A percentile compares a stretch with the other conserved stretches of the same genome.
Evolutionary conservation across 192 early-diverging fungal genomes (phyloP).

Genomic region (Dissophora globulifera): DNA sequence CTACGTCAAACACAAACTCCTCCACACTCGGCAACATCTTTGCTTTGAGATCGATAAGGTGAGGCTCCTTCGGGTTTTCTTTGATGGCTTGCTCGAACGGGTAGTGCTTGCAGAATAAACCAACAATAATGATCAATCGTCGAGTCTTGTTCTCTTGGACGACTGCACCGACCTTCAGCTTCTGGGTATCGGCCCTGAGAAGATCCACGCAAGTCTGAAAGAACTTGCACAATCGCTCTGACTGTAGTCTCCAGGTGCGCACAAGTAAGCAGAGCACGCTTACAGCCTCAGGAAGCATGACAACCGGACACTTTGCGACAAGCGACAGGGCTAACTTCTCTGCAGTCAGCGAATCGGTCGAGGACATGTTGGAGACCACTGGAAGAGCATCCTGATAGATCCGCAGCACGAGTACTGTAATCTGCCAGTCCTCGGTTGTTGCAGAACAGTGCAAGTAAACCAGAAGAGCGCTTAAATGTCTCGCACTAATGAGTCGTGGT

Average conservation of each 20-base stretch:
- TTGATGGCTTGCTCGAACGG: slow-evolving; percentile 68
- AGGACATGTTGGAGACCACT: slow-evolving; percentile 11
- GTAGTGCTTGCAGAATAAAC: slow-evolving; percentile 79
- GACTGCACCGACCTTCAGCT: slow-evolving; percentile 61
- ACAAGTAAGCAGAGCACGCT: slow-evolving; percentile 81
- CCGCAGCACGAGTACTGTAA: slow-evolving; percentile 48
- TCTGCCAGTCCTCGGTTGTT: slow-evolving; percentile 34
- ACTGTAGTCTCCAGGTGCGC: slow-evolving; percentile 72
- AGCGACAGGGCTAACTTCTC: slow-evolving; percentile 24
- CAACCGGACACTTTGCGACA: slow-evolving; percentile 34
- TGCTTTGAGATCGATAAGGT: slow-evolving; percentile 42
- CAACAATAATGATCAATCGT: slow-evolving; percentile 78
- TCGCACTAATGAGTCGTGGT: slow-evolving; percentile 19
- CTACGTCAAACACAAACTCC: slow-evolving; percentile 18
- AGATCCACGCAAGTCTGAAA: slow-evolving; percentile 31
- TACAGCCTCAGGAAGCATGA: slow-evolving; percentile 35
- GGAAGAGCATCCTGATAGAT: slow-evolving; percentile 30
- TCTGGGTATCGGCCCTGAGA: slow-evolving; percentile 52
- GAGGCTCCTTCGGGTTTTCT: slow-evolving; percentile 16
- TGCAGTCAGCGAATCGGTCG: slow-evolving; percentile 1
- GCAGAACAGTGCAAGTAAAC: slow-evolving; percentile 37
- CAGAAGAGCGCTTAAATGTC: slow-evolving; percentile 22
- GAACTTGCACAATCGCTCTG: slow-evolving; percentile 30
- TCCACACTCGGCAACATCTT: slow-evolving; percentile 18
- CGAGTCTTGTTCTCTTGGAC: slow-evolving; percentile 59